Conservation (phyloP, 176 grass and related monocot species). For the Paspalum vaginatum region DNA sequence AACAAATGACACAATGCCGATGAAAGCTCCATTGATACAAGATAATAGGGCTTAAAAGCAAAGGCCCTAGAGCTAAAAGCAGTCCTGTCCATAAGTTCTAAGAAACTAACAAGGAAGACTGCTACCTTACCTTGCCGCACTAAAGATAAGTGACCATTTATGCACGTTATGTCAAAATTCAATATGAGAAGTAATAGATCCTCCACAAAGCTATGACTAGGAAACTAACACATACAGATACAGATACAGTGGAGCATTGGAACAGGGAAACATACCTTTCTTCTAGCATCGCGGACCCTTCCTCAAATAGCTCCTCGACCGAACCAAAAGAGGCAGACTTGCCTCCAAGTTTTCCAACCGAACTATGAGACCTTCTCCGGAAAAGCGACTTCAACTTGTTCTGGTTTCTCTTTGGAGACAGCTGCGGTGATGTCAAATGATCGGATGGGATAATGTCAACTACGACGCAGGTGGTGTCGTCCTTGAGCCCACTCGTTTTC, state of each 20-base stretch:
- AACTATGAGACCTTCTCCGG: conserved; percentile 64
- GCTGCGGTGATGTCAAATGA: conserved; percentile 61
- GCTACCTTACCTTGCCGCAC: not conserved
- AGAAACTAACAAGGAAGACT: conserved; percentile 10
- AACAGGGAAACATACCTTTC: conserved; percentile 59
- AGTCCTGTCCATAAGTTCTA: not conserved
- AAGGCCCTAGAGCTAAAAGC: not conserved
- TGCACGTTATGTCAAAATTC: not conserved
- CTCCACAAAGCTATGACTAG: not conserved
- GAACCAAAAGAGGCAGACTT: conserved; percentile 73
- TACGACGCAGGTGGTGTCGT: conserved; percentile 97
- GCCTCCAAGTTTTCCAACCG: conserved; percentile 56
- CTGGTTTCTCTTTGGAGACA: conserved; percentile 80
- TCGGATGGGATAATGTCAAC: conserved; percentile 88
- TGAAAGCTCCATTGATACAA: not conserved
- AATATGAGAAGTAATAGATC: not conserved
- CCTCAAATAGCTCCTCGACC: conserved; percentile 94
- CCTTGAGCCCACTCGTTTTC: conserved; percentile 91
- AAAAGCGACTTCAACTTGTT: conserved; percentile 83
- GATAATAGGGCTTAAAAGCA: not conserved
- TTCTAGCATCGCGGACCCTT: conserved; percentile 96
- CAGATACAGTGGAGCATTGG: not conserved
- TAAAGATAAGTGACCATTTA: too few relatives aligned
- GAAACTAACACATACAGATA: not conserved
- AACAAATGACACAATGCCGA: too few relatives aligned